phyloP scores from a whole-genome alignment of 2,329 filamentous ascomycete species.

The Pseudocercospora cruenta region DNA sequence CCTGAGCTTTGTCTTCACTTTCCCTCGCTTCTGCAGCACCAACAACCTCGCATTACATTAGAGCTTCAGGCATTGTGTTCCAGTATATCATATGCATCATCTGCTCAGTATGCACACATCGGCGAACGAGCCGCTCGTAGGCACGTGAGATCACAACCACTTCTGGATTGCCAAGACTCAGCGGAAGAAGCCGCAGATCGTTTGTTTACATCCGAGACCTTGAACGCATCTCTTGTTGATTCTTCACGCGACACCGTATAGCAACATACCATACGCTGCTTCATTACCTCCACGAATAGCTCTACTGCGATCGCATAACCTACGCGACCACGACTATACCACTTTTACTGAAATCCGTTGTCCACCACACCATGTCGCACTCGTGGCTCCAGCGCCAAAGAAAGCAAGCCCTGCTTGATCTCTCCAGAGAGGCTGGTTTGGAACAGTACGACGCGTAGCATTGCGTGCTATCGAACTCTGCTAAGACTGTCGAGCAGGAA shows the following conservation, averaged over 20 bases:
- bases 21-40: neutral
- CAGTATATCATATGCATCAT: neutral
- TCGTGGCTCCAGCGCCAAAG: constrained; percentile 38
- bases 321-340: constrained; percentile 50
- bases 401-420: constrained; percentile 37
- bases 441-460: constrained; percentile 28
- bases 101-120: neutral
- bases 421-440: constrained; percentile 37
- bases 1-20: neutral
- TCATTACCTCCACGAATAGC: constrained; percentile 17
- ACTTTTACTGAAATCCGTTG: constrained; percentile 20
- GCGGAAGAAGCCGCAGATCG: neutral
- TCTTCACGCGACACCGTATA: constrained; percentile 10
- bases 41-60: neutral
- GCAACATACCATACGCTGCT: constrained; percentile 12
- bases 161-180: neutral
- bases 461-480: neutral
- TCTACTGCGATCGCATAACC: constrained; percentile 49
- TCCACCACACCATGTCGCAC: constrained; percentile 24
- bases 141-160: neutral
- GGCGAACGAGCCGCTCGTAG: neutral
- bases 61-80: neutral
- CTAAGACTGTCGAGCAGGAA: constrained; percentile 23
- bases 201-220: constrained; percentile 15
- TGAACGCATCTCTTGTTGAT: constrained; percentile 11